Conservation (phyloP, 805 yeast genomes). For the Lachancea nothofagi region DNA sequence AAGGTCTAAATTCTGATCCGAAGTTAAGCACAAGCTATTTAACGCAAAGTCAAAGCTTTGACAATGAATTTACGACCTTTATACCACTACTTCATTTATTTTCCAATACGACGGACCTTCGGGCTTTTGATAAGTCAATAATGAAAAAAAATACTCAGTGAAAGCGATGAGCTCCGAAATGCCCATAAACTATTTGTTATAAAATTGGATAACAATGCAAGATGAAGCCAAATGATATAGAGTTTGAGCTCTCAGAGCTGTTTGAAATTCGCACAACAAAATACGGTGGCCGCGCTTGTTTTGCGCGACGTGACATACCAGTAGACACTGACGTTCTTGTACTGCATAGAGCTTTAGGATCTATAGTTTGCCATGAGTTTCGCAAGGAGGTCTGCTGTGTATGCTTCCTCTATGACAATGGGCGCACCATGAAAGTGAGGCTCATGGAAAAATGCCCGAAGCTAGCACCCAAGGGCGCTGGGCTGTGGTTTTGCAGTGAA, state of each 20-base stretch:
- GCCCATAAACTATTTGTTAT: conserved; percentile 51
- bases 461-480: conserved; percentile 38
- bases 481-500: conserved; percentile 51
- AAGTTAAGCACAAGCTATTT: too few relatives aligned
- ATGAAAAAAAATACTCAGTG: too few relatives aligned
- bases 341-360: conserved; percentile 42
- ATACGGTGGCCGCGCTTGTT: conserved; percentile 46
- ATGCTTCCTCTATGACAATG: conserved; percentile 47
- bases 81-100: too few relatives aligned
- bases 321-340: conserved; percentile 38
- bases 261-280: conserved; percentile 16
- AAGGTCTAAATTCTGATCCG: too few relatives aligned
- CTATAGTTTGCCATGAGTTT: conserved; percentile 46
- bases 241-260: not conserved
- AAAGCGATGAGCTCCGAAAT: too few relatives aligned
- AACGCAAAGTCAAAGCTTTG: too few relatives aligned
- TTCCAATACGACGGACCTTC: too few relatives aligned
- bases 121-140: too few relatives aligned
- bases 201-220: too few relatives aligned
- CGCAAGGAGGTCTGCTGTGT: conserved; percentile 56
- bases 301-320: conserved; percentile 39
- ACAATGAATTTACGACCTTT: too few relatives aligned
- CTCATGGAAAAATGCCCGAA: conserved; percentile 23
- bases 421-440: conserved; percentile 42
- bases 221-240: conserved; percentile 37